Conservation (phyloP, 805 yeast genomes). For the Komagataella ulmi region DNA sequence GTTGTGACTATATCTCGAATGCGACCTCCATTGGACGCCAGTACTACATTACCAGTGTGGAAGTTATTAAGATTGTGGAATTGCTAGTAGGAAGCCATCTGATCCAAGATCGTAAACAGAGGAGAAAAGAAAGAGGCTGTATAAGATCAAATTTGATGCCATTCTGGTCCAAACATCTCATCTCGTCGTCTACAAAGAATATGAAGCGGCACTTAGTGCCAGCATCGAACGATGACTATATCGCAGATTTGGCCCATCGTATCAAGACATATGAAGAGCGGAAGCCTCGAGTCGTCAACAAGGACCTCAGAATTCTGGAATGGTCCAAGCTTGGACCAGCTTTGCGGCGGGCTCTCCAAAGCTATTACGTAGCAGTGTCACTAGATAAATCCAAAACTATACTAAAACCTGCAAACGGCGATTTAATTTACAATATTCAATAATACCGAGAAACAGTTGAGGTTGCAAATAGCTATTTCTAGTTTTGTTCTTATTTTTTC, state of each 20-base stretch:
- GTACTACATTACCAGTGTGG: conserved; percentile 51
- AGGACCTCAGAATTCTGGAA: conserved; percentile 47
- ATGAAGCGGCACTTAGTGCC: conserved; percentile 8
- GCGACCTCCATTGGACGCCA: not conserved
- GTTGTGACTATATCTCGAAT: no score
- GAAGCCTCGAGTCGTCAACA: conserved; percentile 58
- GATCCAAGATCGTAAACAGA: conserved; percentile 25
- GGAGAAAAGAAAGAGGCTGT: conserved; percentile 53
- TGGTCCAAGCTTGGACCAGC: conserved; percentile 53
- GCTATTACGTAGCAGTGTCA: conserved; percentile 39
- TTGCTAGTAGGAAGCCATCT: conserved; percentile 35
- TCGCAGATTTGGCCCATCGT: conserved; percentile 45
- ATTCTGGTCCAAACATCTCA: conserved; percentile 51
- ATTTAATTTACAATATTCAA: no score
- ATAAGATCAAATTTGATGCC: conserved; percentile 54
- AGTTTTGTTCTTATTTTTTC: no score
- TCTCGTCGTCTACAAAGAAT: conserved; percentile 26
- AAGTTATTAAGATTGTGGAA: conserved; percentile 54
- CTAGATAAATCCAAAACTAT: not conserved
- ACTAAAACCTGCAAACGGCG: no score
- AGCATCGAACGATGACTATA: conserved; percentile 12
- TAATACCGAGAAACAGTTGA: no score
- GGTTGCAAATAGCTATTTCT: no score
- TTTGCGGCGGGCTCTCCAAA: conserved; percentile 46
- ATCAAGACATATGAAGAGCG: conserved; percentile 50